Evolutionary conservation across 129 eudicot species (phyloP), one percentile per base, ranked within the genome.

Genomic region (Silybum marianum): DNA sequence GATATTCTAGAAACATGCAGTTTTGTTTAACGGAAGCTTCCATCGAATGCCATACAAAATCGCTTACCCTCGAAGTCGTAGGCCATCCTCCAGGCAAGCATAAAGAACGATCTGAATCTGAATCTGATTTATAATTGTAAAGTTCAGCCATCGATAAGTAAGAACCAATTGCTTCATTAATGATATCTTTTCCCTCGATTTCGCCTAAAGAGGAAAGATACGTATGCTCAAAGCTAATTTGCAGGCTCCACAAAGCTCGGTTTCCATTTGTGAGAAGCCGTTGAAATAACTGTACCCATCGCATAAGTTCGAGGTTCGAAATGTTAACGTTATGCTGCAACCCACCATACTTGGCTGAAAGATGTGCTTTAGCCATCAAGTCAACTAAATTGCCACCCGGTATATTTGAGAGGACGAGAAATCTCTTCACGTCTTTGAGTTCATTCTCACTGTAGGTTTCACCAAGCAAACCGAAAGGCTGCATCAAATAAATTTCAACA

Each of bases 61-160:
- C 98, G 68, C 84, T 78, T 46, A 90, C 80, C 75, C 78, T 89
- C 86, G 93, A 81, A 40, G 97, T 89, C 40, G 82, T 69, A 21
- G 99, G 98, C 97, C 97, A 93, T 48, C 99, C 97, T 34, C 99
- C 99, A 65, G 98, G 98, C 73, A 90, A 72, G 82, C 87, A 88
- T 72, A 91, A 28, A 69, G 83, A 80, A 81, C 72, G 4, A 67
- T 80, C 86, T 30, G 24, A 85, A 44, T 81, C 70, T 0, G 24
- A 85, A 44, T 81, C 67, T 0, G 80, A 82, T 71, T 63, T 80
- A 39, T 74, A 25, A 21, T 73, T 78, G 68, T 76, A 79, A 76
- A 89, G 21, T 72, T 86, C 81, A 16, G 46, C 67, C 48, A 69
- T 65, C 22, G 93, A 85, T 39, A 93, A 86, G 80, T 83, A 90